These are phyloP conservation scores for Pachyrhizus erosus DNA, from an alignment of 306 rosid species.

Conservation along the genomic window DNA sequence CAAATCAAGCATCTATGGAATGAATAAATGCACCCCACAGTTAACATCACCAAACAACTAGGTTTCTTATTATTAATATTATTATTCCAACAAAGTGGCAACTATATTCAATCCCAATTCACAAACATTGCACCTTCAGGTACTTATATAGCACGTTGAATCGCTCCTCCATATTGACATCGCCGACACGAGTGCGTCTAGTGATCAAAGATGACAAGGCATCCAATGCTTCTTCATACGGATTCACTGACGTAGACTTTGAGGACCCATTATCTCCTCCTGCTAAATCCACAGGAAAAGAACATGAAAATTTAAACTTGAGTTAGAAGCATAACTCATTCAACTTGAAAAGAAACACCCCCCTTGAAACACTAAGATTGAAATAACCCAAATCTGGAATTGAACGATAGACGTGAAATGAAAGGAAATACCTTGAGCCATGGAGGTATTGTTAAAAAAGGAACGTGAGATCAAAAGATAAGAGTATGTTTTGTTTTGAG, in stretches of 20 bases:
- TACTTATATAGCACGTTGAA: conserved; percentile 71
- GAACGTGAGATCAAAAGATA: not conserved
- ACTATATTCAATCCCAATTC: conserved; percentile 12
- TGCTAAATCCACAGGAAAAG: conserved; percentile 13
- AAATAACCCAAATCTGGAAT: conserved; percentile 4
- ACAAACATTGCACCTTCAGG: conserved; percentile 58
- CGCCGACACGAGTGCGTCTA: conserved; percentile 81
- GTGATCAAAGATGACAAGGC: conserved; percentile 86
- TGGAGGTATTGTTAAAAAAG: conserved; percentile 38
- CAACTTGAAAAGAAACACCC: not conserved
- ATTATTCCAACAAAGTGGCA: conserved; percentile 15
- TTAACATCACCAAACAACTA: conserved; percentile 29
- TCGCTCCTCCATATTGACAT: conserved; percentile 72
- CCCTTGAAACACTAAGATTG: not conserved
- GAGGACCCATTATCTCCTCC: conserved; percentile 54
- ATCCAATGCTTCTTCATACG: conserved; percentile 82
- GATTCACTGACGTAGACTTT: conserved; percentile 44
- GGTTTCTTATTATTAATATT: not conserved
- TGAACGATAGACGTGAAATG: not conserved
- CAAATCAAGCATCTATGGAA: conserved; percentile 76
- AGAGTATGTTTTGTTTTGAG: not conserved
- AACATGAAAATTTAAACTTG: conserved; percentile 6
- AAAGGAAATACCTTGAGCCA: conserved; percentile 58
- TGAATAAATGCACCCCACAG: conserved; percentile 17
- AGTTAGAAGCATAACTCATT: conserved; percentile 6